A percentile compares a stretch with the other conserved stretches of the same genome.
Evolutionary conservation across 805 yeast species (phyloP).

Genomic region (Wickerhamiella alocasiicola): DNA sequence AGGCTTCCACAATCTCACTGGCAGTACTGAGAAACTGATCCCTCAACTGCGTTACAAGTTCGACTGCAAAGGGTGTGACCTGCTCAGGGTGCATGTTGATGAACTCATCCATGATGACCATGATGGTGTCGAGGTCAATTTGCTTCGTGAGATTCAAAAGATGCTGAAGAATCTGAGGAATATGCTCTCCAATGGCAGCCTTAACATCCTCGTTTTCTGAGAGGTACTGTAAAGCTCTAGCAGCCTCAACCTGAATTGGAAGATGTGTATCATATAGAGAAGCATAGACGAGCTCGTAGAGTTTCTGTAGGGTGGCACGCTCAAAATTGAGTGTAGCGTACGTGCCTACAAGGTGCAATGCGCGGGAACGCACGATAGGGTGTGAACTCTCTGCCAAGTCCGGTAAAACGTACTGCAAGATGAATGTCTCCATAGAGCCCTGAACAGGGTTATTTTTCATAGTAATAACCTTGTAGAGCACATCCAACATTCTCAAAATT

Average conservation of each 20-base stretch:
- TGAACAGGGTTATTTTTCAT: conserved; percentile 44
- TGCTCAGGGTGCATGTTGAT: conserved; percentile 82
- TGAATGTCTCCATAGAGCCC: conserved; percentile 55
- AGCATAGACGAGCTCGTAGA: conserved; percentile 26
- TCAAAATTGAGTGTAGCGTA: conserved; percentile 50
- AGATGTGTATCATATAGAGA: conserved; percentile 40
- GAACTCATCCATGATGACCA: conserved; percentile 89
- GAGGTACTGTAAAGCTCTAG: conserved; percentile 74
- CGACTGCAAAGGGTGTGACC: conserved; percentile 81
- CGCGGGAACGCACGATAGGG: conserved; percentile 54
- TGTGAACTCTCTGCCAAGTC: conserved; percentile 46
- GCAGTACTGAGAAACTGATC: conserved; percentile 65
- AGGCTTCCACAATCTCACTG: conserved; percentile 48
- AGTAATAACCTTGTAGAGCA: conserved; percentile 46
- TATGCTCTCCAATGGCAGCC: conserved; percentile 52
- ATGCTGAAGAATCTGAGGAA: conserved; percentile 72
- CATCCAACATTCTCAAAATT: conserved; percentile 63
- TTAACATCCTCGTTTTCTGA: conserved; percentile 52
- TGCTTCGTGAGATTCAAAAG: conserved; percentile 62
- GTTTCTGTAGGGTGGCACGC: conserved; percentile 56
- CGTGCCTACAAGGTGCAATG: conserved; percentile 38
- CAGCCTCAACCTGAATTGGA: conserved; percentile 75
- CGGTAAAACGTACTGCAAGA: conserved; percentile 56
- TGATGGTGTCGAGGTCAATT: conserved; percentile 74
- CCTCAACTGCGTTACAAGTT: conserved; percentile 41